phyloP scores from a whole-genome alignment of 768 basidiomycete species.

The Trametes gibbosa region DNA sequence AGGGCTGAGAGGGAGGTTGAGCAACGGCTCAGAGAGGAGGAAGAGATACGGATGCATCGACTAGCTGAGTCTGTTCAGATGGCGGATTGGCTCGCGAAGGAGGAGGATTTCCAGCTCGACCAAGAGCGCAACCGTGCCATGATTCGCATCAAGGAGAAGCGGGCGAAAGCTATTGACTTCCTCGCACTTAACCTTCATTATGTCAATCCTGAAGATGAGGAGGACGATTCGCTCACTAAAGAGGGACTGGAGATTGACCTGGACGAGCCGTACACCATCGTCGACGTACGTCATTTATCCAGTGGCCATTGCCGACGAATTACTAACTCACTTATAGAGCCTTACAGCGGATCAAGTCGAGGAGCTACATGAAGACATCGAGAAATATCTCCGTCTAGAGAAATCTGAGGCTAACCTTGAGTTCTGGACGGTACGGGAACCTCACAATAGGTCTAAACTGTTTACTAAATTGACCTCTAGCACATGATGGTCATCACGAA shows the following conservation, averaged over 20 bases:
- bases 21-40: slow-evolving; percentile 84
- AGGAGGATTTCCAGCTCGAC: slow-evolving; percentile 95
- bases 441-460: background rate
- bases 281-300: slow-evolving; percentile 65
- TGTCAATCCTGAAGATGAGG: slow-evolving; percentile 65
- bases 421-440: slow-evolving; percentile 85
- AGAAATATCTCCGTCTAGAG: slow-evolving; percentile 86
- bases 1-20: slow-evolving; percentile 94
- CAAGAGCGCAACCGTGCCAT: slow-evolving; percentile 89
- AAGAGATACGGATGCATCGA: slow-evolving; percentile 85
- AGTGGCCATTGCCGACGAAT: background rate
- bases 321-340: slow-evolving; percentile 48
- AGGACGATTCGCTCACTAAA: slow-evolving; percentile 62
- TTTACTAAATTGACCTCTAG: slow-evolving; percentile 37
- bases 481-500: slow-evolving; percentile 98
- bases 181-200: slow-evolving; percentile 94
- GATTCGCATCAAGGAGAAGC: slow-evolving; percentile 92
- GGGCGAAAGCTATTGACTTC: slow-evolving; percentile 99
- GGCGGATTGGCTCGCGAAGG: slow-evolving; percentile 97
- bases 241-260: slow-evolving; percentile 97
- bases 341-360: slow-evolving; percentile 84
- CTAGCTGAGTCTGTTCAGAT: slow-evolving; percentile 94
- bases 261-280: slow-evolving; percentile 97
- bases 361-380: slow-evolving; percentile 93
- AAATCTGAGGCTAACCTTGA: slow-evolving; percentile 83